Percentiles rank a stretch among this genome's conserved stretches.
phyloP scores from a whole-genome alignment of 768 basidiomycete genomes.

The Mrakia hoshinonis region DNA sequence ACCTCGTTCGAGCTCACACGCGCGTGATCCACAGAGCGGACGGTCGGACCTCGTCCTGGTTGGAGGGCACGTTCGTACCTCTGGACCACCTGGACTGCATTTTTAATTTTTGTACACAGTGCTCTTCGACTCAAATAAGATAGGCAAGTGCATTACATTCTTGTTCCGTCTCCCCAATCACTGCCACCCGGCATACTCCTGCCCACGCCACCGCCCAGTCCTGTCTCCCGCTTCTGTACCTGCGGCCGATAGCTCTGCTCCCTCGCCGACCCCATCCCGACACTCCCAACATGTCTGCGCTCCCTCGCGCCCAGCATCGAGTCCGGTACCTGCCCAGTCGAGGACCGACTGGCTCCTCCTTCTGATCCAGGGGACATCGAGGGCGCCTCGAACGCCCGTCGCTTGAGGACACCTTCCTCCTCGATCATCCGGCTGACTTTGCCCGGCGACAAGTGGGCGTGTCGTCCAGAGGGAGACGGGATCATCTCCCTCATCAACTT shows the following conservation, averaged over 20 bases:
- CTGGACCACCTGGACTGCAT: not conserved
- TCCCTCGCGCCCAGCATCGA: not conserved
- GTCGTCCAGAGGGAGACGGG: not conserved
- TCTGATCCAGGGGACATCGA: not conserved
- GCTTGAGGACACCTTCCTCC: slow-evolving; percentile 9
- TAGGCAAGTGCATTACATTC: not conserved
- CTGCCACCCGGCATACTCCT: slow-evolving; percentile 9
- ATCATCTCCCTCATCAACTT: slow-evolving; percentile 12
- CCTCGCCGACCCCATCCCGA: not conserved
- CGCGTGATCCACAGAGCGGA: no score
- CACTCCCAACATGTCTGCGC: not conserved
- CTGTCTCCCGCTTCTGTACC: not conserved
- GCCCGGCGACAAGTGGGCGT: not conserved
- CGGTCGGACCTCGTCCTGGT: no score
- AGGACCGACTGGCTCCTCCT: not conserved
- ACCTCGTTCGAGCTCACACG: no score
- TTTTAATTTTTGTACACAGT: no score
- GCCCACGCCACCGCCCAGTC: not conserved
- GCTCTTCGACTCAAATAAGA: not conserved
- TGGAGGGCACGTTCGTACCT: not conserved
- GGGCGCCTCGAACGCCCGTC: not conserved
- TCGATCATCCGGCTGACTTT: slow-evolving; percentile 3
- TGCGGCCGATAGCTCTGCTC: not conserved
- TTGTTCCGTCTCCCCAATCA: not conserved
- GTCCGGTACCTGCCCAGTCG: not conserved